Evolutionary conservation across 1,284 basidiomycete species (phyloP), one percentile per base, ranked within the genome.

Genomic region (Abortiporus biennis): DNA sequence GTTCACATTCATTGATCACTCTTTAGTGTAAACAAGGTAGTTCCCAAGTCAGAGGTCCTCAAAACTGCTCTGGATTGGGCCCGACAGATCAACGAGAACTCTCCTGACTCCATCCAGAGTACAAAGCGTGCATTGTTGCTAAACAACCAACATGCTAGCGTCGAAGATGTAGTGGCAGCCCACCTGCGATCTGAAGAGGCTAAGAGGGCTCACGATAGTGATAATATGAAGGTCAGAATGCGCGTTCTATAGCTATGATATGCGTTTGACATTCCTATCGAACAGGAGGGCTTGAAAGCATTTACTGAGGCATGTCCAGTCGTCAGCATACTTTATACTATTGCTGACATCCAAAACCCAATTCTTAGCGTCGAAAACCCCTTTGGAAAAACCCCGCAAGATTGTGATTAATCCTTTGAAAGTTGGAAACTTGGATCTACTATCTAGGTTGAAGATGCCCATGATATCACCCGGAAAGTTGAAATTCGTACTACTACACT

Each of bases 61-160:
- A 51, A 72, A 6, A 71, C 77, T 9, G 89, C 90, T 0, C 59
- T 92, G 23, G 65, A 68, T 3, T 63, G 81, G 41, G 88, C 90
- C 0, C 61, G 68, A 32, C 65, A 76, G 43, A 79, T 92, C 47
- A 66, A 65, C 13, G 56, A 61, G 15, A 86, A 86, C 55, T 90
- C 86, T 3, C 90, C 91, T 0, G 89, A 92, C 57, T 74, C 88
- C 0, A 80, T 92, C 1, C 80, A 85, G 49, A 74, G 78, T 38
- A 85, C 87, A 6, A 93, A 92, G 58, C 69, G 74, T 15, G 83
- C 72, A 0, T 63, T 90, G 12, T 45, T 85, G 16, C 57, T 84
- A 2, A 63, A 76, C 2, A 60, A 61, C 4, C 72, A 78, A 42
- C 65, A 69, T 32, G 70, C 71, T 13, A 71, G 73, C 40, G 64